These are phyloP conservation scores for Vitis hybrid DNA, from an alignment of 177 flowering plant genomes.

Conservation along the genomic window DNA sequence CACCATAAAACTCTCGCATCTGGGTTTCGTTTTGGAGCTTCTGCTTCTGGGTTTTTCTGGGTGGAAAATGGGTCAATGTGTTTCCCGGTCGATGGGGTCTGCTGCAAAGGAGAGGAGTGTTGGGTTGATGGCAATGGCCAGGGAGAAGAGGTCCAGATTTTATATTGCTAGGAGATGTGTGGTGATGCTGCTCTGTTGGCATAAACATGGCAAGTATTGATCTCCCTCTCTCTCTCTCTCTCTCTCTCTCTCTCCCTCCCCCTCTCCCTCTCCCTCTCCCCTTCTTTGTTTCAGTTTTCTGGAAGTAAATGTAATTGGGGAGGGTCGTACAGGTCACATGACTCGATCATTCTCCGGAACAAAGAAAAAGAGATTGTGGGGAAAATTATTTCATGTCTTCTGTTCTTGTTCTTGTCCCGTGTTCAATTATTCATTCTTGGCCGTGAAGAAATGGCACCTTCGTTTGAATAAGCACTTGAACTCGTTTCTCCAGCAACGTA, in stretches of 20 bases:
- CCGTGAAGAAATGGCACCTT: no score
- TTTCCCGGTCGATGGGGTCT: not conserved
- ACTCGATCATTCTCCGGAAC: no score
- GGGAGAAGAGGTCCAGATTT: conserved; percentile 44
- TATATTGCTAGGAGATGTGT: conserved; percentile 50
- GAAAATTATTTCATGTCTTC: no score
- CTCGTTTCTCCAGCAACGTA: no score
- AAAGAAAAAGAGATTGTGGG: no score
- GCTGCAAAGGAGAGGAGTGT: conserved; percentile 3
- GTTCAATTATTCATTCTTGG: no score
- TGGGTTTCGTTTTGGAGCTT: not conserved
- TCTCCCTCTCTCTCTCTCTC: not conserved
- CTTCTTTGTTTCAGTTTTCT: not conserved
- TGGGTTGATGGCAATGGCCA: conserved; percentile 31
- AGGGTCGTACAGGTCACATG: no score
- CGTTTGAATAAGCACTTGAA: no score
- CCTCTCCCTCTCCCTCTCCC: not conserved
- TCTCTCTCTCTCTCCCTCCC: no score
- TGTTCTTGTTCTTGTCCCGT: no score
- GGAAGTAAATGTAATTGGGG: not conserved
- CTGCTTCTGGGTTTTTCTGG: not conserved
- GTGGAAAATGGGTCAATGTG: conserved; percentile 22
- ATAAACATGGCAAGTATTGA: conserved; percentile 37
- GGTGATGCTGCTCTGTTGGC: conserved; percentile 59
- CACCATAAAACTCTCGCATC: not conserved